Base-by-base conservation (phyloP, 2,329 filamentous ascomycete species). In the Leptosphaerulina australis region DNA sequence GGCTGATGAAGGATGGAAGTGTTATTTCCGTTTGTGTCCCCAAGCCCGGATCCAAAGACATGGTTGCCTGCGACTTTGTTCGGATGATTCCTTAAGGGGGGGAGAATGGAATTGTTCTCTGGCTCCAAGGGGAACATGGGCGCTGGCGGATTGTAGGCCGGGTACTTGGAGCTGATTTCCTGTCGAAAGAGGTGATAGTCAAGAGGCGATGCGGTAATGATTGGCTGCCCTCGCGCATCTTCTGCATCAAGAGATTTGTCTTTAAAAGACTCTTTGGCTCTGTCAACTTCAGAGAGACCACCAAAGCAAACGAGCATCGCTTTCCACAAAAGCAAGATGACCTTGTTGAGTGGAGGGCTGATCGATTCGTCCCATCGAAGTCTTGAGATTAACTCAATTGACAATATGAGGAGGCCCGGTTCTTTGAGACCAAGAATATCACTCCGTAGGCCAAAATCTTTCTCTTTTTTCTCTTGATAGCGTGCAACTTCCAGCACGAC, bases 181-280 rank as follows among this genome's bases (percentile, higher is more conserved):
- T 97, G 93, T 26, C 94, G 87, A 68, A 99, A 99, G 17, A 92
- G 82, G 69, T 99, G 93, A 68, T 99, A 99, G 67, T 99, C 94
- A 9, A 99, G 77, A 4, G 94, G 94, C 1, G 93, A 97, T 4
- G 94, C 93, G 1, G 90, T 96, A 53, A 99, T 93, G 34, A 89
- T 79, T n/a, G 87, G 87, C 59, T 88, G 87, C 40, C 85, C 83
- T 61, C 86, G 85, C 30, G 72, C 75, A 55, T 79, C 75, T 52
- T 81, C 82, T 28, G 83, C 81, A 18, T 81, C 77, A 21, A 81
- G 77, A 10, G 71, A 68, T 3, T 71, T 62, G 58, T 91, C 86
- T 43, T 81, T 81, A 24, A 92, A 85, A 2, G 84, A 85, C 54
- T 80, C 78, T 72, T 97, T 97, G 25, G 90, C 82, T 49, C 84